These are phyloP conservation scores for Stentor coeruleus DNA, from an alignment of 73 alveolate genomes.

Conservation along the genomic window DNA sequence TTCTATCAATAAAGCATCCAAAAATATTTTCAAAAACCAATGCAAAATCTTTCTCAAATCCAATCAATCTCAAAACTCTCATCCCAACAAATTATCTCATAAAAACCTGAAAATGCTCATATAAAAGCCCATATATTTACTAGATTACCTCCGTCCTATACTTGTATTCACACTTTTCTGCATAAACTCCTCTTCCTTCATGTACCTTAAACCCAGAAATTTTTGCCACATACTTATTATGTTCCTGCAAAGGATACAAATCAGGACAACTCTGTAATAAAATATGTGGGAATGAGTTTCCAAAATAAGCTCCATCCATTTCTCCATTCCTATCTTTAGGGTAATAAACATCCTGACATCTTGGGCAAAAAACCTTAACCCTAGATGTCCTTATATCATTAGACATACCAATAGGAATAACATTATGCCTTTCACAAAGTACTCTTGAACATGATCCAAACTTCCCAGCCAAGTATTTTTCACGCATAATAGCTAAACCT, in stretches of 20 bases:
- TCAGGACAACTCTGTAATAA: conserved; percentile 40
- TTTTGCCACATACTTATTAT: background rate
- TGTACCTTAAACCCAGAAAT: conserved; percentile 18
- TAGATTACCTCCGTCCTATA: no score
- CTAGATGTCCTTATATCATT: conserved; percentile 92
- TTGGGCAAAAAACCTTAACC: conserved; percentile 96
- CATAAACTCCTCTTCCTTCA: conserved; percentile 10
- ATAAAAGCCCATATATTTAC: background rate
- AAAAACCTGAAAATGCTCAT: background rate
- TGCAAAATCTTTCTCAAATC: no score
- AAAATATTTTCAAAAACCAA: no score
- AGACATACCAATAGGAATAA: conserved; percentile 91
- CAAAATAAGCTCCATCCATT: conserved; percentile 95
- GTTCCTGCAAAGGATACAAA: background rate
- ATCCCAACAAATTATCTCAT: no score
- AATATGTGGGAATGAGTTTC: conserved; percentile 85
- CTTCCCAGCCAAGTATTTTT: conserved; percentile 56
- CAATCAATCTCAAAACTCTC: no score
- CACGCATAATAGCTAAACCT: conserved; percentile 71
- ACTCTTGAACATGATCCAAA: conserved; percentile 93
- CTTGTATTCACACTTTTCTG: no score
- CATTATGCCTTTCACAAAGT: conserved; percentile 83
- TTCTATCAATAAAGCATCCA: no score
- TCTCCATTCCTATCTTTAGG: conserved; percentile 85
- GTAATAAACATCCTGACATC: conserved; percentile 92